phyloP scores from a whole-genome alignment of 2,329 filamentous ascomycete species.

The Colletotrichum endophyticum region DNA sequence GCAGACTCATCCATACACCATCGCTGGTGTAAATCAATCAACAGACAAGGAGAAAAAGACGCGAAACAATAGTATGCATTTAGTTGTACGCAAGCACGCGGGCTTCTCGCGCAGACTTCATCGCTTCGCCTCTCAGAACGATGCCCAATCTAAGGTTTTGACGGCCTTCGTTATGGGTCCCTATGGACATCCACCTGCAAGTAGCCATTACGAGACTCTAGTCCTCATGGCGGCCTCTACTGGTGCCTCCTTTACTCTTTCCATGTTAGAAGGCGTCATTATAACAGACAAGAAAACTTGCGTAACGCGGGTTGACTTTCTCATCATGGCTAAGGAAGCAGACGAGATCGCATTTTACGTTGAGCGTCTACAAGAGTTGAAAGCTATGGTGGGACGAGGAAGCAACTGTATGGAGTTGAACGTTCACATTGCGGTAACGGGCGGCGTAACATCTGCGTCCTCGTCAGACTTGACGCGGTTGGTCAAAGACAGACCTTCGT shows the following conservation, averaged over 20 bases:
- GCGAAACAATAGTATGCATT: constrained; percentile 62
- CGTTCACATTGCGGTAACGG: constrained; percentile 54
- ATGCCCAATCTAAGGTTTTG: constrained; percentile 25
- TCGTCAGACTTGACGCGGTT: neutral
- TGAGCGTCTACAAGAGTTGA: constrained; percentile 49
- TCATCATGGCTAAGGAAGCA: constrained; percentile 55
- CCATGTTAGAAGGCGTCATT: constrained; percentile 61
- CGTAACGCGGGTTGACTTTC: constrained; percentile 56
- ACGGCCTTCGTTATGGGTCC: constrained; percentile 60
- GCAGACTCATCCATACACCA: constrained; percentile 66
- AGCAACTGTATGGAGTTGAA: constrained; percentile 57
- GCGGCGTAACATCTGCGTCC: constrained; percentile 11
- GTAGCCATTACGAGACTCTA: constrained; percentile 64
- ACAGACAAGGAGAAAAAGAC: constrained; percentile 37
- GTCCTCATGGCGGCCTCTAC: constrained; percentile 67
- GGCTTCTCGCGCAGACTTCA: constrained; percentile 64
- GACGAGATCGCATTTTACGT: constrained; percentile 63
- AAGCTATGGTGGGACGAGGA: constrained; percentile 43
- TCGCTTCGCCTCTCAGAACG: constrained; percentile 28
- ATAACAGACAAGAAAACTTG: constrained; percentile 46
- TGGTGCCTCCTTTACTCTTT: constrained; percentile 64
- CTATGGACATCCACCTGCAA: constrained; percentile 60
- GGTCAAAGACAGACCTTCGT: neutral
- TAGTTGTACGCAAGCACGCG: constrained; percentile 59
- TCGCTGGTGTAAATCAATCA: constrained; percentile 59